Conservation (phyloP, 192 early-diverging fungal species). For the Coemansia sp. region DNA sequence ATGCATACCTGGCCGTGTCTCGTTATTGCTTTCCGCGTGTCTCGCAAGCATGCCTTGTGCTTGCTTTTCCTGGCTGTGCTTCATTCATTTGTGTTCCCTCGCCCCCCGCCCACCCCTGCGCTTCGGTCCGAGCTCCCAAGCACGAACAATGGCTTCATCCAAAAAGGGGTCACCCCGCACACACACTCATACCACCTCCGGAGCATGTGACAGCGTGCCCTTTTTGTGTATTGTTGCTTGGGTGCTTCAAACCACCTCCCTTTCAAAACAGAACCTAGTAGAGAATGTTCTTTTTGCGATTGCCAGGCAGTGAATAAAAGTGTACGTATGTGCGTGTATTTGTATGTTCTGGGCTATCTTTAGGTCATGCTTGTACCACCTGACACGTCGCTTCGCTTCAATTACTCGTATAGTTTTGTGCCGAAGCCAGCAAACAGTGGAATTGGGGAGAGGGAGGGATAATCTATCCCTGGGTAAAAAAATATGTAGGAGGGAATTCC, state of each 20-base stretch:
- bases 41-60: background rate
- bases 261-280: background rate
- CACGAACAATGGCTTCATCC: constrained; percentile 2
- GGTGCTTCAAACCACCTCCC: background rate
- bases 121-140: background rate
- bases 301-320: background rate
- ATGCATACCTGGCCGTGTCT: background rate
- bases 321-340: background rate
- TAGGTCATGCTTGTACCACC: background rate
- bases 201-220: background rate
- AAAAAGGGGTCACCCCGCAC: background rate
- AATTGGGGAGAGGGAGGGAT: too few species aligned
- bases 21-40: background rate
- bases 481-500: background rate
- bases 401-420: too few species aligned
- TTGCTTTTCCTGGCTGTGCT: background rate
- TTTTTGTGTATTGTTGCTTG: constrained; percentile 8
- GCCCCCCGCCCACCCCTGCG: too few species aligned
- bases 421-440: background rate
- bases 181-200: background rate
- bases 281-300: background rate
- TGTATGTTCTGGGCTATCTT: background rate
- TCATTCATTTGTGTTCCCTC: too few species aligned
- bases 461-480: constrained; percentile 3
- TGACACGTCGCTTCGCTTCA: background rate